Evolutionary conservation across 306 rosid species (phyloP).

Genomic region (Citrullus colocynthis): DNA sequence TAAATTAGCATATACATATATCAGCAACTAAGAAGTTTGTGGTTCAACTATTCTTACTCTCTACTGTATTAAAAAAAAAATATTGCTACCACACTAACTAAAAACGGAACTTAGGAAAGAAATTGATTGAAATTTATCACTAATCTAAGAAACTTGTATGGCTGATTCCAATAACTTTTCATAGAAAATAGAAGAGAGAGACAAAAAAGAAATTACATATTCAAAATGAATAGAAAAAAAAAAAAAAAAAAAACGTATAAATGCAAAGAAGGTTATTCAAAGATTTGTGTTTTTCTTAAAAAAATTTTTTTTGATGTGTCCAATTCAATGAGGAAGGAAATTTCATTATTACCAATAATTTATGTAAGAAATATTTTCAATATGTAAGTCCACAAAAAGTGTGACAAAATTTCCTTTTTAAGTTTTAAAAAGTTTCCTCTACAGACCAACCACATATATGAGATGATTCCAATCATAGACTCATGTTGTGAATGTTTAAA

Average conservation of each 20-base stretch:
- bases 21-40: too few species aligned
- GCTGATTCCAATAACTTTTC: not conserved
- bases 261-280: not conserved
- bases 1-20: too few species aligned
- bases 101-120: not conserved
- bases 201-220: not conserved
- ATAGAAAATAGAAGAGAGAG: not conserved
- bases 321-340: not conserved
- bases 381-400: not conserved
- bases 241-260: too few species aligned
- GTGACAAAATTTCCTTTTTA: not conserved
- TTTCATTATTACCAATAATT: not conserved
- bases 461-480: not conserved
- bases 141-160: not conserved
- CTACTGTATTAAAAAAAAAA: too few species aligned
- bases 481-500: not conserved
- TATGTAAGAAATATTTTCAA: not conserved
- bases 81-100: too few species aligned
- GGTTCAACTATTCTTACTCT: too few species aligned
- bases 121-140: not conserved
- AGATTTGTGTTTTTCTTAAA: too few species aligned
- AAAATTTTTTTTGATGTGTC: not conserved
- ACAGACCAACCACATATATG: not conserved
- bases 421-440: not conserved
- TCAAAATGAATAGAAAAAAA: not conserved